Percentiles rank a stretch among this genome's conserved stretches.
Conservation (phyloP, 163 green algal genomes). For the Chlamydomonas reinhardtii region DNA sequence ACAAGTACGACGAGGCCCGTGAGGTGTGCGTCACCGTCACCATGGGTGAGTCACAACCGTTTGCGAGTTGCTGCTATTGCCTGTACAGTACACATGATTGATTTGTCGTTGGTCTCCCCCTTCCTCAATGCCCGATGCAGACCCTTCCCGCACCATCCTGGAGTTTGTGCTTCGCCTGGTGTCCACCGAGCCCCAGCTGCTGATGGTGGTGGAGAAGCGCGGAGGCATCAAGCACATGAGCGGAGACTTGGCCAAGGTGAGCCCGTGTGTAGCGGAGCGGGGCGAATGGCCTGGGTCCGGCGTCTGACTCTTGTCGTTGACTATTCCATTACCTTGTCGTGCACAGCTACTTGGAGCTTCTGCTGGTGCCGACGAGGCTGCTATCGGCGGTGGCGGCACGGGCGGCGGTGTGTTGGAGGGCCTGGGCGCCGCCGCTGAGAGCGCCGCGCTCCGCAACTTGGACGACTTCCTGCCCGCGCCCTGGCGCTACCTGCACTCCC, state of each 20-base stretch:
- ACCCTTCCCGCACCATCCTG: not conserved
- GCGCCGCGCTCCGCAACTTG: not conserved
- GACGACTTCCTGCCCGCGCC: not conserved
- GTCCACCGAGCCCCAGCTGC: slow-evolving; percentile 35
- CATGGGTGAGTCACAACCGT: not conserved
- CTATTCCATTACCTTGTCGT: too few relatives aligned
- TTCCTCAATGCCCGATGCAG: not conserved
- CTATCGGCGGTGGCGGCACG: too few relatives aligned
- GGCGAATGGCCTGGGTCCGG: too few relatives aligned
- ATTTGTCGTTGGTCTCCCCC: too few relatives aligned
- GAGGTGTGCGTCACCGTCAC: slow-evolving; percentile 11
- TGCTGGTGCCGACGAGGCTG: too few relatives aligned
- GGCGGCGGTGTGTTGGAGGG: not conserved
- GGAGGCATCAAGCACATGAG: slow-evolving; percentile 41
- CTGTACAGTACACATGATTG: too few relatives aligned
- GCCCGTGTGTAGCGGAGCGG: too few relatives aligned
- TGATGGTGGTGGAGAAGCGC: slow-evolving; percentile 39
- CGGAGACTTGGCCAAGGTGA: slow-evolving; percentile 36
- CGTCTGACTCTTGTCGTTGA: too few relatives aligned
- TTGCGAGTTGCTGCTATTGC: too few relatives aligned
- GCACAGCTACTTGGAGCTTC: too few relatives aligned
- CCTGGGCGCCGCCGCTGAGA: slow-evolving; percentile 9
- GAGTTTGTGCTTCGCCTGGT: slow-evolving; percentile 12
- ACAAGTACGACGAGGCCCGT: slow-evolving; percentile 43
- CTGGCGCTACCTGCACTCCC: not conserved